Evolutionary conservation across 129 eudicot genomes (phyloP).

Genomic region (Pittosporum tobira): DNA sequence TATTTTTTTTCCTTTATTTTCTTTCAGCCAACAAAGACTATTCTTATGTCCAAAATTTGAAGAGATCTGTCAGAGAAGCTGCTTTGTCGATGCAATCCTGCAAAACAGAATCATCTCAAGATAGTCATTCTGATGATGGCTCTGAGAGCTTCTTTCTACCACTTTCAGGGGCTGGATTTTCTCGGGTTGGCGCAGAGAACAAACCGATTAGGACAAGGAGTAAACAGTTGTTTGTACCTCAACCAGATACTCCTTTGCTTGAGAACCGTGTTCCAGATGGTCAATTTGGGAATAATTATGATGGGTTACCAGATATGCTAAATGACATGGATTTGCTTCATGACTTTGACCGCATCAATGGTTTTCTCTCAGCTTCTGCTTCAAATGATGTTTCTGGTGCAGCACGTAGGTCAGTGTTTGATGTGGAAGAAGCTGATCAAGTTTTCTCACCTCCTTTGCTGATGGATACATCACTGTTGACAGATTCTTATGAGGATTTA

Average conservation of each 20-base stretch:
- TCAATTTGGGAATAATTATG: slow-evolving; percentile 30
- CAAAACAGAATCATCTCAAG: slow-evolving; percentile 49
- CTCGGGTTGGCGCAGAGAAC: slow-evolving; percentile 50
- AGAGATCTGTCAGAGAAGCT: slow-evolving; percentile 92
- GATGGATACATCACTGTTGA: slow-evolving; percentile 64
- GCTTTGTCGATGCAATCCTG: slow-evolving; percentile 54
- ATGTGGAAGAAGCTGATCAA: slow-evolving; percentile 66
- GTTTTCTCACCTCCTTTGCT: slow-evolving; percentile 90
- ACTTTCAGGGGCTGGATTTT: slow-evolving; percentile 63
- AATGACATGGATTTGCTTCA: slow-evolving; percentile 43
- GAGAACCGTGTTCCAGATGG: slow-evolving; percentile 33
- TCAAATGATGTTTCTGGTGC: slow-evolving; percentile 65
- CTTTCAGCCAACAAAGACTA: slow-evolving; percentile 47
- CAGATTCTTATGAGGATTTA: slow-evolving; percentile 77
- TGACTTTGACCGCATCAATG: slow-evolving; percentile 54
- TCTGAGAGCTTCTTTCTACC: slow-evolving; percentile 92
- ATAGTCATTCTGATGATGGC: slow-evolving; percentile 83
- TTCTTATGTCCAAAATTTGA: slow-evolving; percentile 55
- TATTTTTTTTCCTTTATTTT: background rate
- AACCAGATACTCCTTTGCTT: slow-evolving; percentile 32
- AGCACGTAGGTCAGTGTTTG: slow-evolving; percentile 58
- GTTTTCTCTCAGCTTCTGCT: slow-evolving; percentile 60
- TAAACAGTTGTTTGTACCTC: slow-evolving; percentile 43
- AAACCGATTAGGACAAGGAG: slow-evolving; percentile 36
- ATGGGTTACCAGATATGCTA: slow-evolving; percentile 29